Evolutionary conservation across 768 basidiomycete species (phyloP).

Genomic region (Fomitopsis serialis): DNA sequence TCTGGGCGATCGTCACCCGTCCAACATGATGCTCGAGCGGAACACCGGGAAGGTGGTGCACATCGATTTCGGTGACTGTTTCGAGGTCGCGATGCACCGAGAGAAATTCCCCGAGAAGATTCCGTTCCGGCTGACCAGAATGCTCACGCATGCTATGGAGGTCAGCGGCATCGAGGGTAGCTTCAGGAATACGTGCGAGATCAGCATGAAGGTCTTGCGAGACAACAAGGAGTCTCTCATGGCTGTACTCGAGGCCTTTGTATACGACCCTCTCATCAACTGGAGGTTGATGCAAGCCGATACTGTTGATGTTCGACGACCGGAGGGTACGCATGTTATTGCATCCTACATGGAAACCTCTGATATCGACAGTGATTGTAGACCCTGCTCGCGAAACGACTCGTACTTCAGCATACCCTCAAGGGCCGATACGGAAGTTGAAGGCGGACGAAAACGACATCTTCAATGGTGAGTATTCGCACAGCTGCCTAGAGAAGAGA

Average conservation of each 20-base stretch:
- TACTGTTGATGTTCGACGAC: conserved; percentile 54
- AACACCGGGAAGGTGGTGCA: conserved; percentile 94
- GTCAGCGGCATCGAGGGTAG: conserved; percentile 98
- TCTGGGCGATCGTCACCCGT: conserved; percentile 96
- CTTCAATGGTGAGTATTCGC: conserved; percentile 61
- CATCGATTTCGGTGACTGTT: conserved; percentile 97
- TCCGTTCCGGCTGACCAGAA: conserved; percentile 95
- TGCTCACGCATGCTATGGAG: conserved; percentile 99
- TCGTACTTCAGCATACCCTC: conserved; percentile 66
- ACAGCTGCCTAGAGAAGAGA: background rate
- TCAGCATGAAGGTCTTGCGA: conserved; percentile 94
- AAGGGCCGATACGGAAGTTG: conserved; percentile 74
- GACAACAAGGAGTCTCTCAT: conserved; percentile 98
- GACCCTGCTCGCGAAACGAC: conserved; percentile 41
- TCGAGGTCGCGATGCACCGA: conserved; percentile 95
- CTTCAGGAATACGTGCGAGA: conserved; percentile 93
- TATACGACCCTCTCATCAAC: conserved; percentile 96
- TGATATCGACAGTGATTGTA: background rate
- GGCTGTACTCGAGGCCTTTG: conserved; percentile 98
- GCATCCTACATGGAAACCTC: background rate
- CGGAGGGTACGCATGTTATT: conserved; percentile 46
- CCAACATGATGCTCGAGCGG: conserved; percentile 88
- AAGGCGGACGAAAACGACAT: conserved; percentile 94
- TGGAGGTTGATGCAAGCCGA: conserved; percentile 92
- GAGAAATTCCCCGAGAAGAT: conserved; percentile 99